Conservation (phyloP, 257 asterid genomes). For the Euphrasia confusa region DNA sequence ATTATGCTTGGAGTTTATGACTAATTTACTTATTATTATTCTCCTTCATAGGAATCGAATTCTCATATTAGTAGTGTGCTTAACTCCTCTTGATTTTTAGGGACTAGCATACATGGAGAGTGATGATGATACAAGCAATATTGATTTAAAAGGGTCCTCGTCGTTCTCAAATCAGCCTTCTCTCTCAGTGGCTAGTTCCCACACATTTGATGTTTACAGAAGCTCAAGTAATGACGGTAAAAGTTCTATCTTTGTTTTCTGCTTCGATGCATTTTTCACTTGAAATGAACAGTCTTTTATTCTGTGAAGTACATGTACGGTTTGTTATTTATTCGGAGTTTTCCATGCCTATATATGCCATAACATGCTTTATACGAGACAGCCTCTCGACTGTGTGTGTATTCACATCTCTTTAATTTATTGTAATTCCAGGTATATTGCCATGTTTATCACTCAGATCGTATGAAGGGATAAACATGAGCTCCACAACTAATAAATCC, state of each 20-base stretch:
- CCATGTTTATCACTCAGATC: slow-evolving; percentile 37
- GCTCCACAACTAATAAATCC: slow-evolving; percentile 39
- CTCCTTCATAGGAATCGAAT: background rate
- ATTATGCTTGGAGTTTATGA: background rate
- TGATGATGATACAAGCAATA: slow-evolving; percentile 31
- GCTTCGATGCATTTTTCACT: background rate
- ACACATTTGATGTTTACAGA: slow-evolving; percentile 48
- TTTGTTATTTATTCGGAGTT: too few species aligned
- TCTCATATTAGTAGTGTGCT: background rate
- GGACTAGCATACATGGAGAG: slow-evolving; percentile 37
- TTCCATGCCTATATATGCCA: too few species aligned
- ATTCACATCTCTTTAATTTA: background rate
- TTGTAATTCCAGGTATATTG: slow-evolving; percentile 44
- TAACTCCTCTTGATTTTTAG: slow-evolving; percentile 31
- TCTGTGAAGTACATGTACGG: too few species aligned
- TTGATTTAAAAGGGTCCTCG: slow-evolving; percentile 34
- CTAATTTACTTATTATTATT: background rate
- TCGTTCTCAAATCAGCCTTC: slow-evolving; percentile 56
- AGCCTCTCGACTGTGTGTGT: background rate
- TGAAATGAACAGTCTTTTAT: background rate
- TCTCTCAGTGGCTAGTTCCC: slow-evolving; percentile 53
- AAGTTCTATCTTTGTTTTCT: slow-evolving; percentile 11
- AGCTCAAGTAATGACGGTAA: slow-evolving; percentile 52
- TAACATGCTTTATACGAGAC: too few species aligned
- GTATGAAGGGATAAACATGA: slow-evolving; percentile 43